A percentile compares a stretch with the other conserved stretches of the same genome.
Conservation (phyloP, 2,329 filamentous ascomycete species). For the Exophiala bonariae region DNA sequence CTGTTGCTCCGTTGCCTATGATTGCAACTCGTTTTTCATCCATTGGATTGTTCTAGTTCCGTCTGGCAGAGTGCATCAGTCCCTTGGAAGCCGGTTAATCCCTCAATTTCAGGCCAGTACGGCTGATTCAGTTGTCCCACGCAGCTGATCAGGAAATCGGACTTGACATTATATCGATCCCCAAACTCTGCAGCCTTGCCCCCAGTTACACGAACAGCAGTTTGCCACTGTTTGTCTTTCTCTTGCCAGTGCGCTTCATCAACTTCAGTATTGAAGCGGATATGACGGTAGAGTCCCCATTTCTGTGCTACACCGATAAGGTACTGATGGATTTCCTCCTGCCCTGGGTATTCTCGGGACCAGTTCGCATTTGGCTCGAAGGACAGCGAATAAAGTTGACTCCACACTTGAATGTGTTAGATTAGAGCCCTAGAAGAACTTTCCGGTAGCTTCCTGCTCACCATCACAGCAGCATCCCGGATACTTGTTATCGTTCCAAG, state of each 20-base stretch:
- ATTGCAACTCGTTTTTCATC: constrained; percentile 56
- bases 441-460: too few relatives aligned
- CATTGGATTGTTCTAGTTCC: constrained; percentile 55
- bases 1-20: constrained; percentile 63
- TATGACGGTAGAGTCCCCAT: constrained; percentile 52
- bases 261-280: constrained; percentile 60
- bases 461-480: constrained; percentile 53
- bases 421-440: too few relatives aligned
- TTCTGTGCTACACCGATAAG: constrained; percentile 40
- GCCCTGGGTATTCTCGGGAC: constrained; percentile 59
- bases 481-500: constrained; percentile 36
- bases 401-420: constrained; percentile 42
- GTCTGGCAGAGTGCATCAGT: constrained; percentile 34
- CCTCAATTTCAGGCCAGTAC: constrained; percentile 33
- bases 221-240: constrained; percentile 43
- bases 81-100: constrained; percentile 31
- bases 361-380: constrained; percentile 62
- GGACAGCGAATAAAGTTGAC: constrained; percentile 58
- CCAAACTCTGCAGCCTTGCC: constrained; percentile 58
- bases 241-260: constrained; percentile 59
- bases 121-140: constrained; percentile 62
- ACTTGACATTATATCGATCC: constrained; percentile 52
- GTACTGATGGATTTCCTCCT: constrained; percentile 60
- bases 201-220: constrained; percentile 43
- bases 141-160: constrained; percentile 58